Evolutionary conservation across 768 basidiomycete species (phyloP), one percentile per base, ranked within the genome.

Genomic region (Serendipita indica): DNA sequence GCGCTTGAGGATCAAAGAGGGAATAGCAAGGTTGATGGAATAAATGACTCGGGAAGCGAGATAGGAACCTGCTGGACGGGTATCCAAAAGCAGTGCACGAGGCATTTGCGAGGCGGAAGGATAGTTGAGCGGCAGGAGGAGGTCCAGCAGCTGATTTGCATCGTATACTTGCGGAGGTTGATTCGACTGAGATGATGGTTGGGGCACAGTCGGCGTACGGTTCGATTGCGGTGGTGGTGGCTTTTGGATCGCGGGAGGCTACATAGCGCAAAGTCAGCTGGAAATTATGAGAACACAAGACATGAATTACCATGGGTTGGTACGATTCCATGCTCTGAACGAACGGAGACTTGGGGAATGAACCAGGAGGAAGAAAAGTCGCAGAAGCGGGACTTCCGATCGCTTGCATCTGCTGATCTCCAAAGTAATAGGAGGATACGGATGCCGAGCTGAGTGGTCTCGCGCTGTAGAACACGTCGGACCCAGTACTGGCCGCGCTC

Each of bases 1-100:
- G 18, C 91, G 82, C 69, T 90, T 91, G 64, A 92, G 80, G 65
- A 96, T 90, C 65, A 96, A 80, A 25, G 88, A 86, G 0, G 92
- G 91, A 39, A 96, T 86, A 32, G 84, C 84, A 49, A 96, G 76
- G 70, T 92, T 92, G 61, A 90, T 78, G 68, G 83, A 86, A 63
- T 81, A 72, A 35, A 73, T 67, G 57, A 96, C 69, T 68, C 82
- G 87, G 59, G 75, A 77, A 2, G 79, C 72, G 33, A 82, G 73
- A 71, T 82, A 89, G 7, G 80, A 73, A 0, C 78, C 74, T 18
- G 82, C 74, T 2, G 86, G 81, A 3, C 91, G 81, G 35, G 87
- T 89, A 69, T 96, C 91, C 67, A 94, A 77, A 60, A 94, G 71
- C 22, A 92, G 72, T 6, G 89, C 86, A 2, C 76, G 78, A 68